These are phyloP conservation scores for Aspergillus sp. DNA, from an alignment of 2,329 filamentous ascomycete genomes.

Conservation along the genomic window DNA sequence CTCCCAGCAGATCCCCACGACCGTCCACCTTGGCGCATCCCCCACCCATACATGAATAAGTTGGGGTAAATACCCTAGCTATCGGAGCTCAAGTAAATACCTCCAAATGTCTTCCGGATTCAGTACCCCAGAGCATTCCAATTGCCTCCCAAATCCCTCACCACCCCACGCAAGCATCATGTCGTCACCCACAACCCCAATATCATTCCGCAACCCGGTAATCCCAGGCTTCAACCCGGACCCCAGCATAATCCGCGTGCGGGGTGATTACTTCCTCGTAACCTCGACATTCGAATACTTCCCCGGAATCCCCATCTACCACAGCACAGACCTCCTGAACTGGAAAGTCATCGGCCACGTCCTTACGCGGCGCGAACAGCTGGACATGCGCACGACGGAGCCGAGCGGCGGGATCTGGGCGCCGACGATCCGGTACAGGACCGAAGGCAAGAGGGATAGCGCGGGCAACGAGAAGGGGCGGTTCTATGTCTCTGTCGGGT, in stretches of 20 bases:
- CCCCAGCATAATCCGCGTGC: slow-evolving; percentile 57
- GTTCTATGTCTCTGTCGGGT: slow-evolving; percentile 46
- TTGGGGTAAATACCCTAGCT: no score
- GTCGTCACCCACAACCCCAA: background rate
- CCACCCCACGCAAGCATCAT: no score
- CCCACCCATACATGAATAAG: no score
- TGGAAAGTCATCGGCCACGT: slow-evolving; percentile 38
- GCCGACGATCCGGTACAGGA: slow-evolving; percentile 51
- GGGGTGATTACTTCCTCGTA: slow-evolving; percentile 59
- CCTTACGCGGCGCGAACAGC: slow-evolving; percentile 28
- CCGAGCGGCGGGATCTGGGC: slow-evolving; percentile 47
- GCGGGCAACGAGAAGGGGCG: no score
- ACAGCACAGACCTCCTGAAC: slow-evolving; percentile 51
- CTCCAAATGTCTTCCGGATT: no score
- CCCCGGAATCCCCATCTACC: slow-evolving; percentile 62
- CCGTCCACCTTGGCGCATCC: no score
- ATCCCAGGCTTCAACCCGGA: slow-evolving; percentile 65
- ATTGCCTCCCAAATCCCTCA: no score
- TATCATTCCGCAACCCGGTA: slow-evolving; percentile 56
- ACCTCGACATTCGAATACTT: slow-evolving; percentile 66
- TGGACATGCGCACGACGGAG: slow-evolving; percentile 28
- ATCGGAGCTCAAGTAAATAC: no score
- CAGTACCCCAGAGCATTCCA: no score
- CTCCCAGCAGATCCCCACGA: no score
- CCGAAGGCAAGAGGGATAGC: slow-evolving; percentile 1